A percentile compares a stretch with the other conserved stretches of the same genome.
Evolutionary conservation across 345 rosid species (phyloP).

Genomic region (Sonneratia alba): DNA sequence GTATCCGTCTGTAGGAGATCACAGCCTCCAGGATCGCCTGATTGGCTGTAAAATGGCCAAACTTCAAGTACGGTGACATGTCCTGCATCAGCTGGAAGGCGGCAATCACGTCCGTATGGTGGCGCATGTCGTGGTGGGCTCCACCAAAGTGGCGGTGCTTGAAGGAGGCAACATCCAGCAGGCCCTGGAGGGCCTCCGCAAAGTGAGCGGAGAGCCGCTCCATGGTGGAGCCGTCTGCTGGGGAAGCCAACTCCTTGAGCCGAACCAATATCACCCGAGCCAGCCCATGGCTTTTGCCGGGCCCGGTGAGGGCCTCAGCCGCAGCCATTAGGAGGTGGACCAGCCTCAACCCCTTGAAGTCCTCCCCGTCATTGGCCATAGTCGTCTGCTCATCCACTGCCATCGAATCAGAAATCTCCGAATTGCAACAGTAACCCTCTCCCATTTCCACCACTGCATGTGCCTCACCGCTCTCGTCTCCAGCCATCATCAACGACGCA

Average conservation of each 20-base stretch:
- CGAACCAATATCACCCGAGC: slow-evolving; percentile 87
- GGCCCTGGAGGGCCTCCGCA: slow-evolving; percentile 53
- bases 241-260: slow-evolving; percentile 85
- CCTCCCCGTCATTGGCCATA: slow-evolving; percentile 29
- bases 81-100: slow-evolving; percentile 77
- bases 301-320: slow-evolving; percentile 70
- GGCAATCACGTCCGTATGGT: slow-evolving; percentile 45
- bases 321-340: slow-evolving; percentile 85
- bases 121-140: slow-evolving; percentile 20
- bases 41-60: slow-evolving; percentile 84
- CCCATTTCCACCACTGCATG: slow-evolving; percentile 4
- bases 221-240: slow-evolving; percentile 60
- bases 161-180: slow-evolving; percentile 24
- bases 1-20: slow-evolving; percentile 45
- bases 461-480: slow-evolving; percentile 10
- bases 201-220: slow-evolving; percentile 77
- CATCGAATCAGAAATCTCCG: slow-evolving; percentile 23
- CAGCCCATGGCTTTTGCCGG: slow-evolving; percentile 48
- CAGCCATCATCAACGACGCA: slow-evolving; percentile 53
- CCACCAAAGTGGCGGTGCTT: slow-evolving; percentile 15
- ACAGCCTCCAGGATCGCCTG: slow-evolving; percentile 82
- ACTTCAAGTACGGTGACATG: slow-evolving; percentile 83
- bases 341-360: slow-evolving; percentile 65
- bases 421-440: slow-evolving; percentile 18
- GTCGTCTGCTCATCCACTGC: slow-evolving; percentile 25